phyloP scores from a whole-genome alignment of 83 land plant genomes.

The Picea abies region DNA sequence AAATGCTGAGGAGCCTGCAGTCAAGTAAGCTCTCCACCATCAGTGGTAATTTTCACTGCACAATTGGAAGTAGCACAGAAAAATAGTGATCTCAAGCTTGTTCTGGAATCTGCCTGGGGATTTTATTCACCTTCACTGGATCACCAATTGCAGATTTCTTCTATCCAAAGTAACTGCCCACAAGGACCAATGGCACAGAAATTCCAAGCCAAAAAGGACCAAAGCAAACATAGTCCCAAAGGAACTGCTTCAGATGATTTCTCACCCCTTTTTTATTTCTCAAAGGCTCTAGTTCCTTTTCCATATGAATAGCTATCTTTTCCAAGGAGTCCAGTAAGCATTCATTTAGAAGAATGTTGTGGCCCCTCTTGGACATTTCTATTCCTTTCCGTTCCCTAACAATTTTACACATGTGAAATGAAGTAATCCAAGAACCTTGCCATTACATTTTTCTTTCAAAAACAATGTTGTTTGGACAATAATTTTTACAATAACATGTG shows the following conservation, averaged over 20 bases:
- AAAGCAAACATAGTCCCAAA: slow-evolving; percentile 80
- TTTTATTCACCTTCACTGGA: slow-evolving; percentile 80
- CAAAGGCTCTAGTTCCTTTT: slow-evolving; percentile 10
- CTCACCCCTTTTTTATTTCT: slow-evolving; percentile 50
- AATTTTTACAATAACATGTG: slow-evolving; percentile 42
- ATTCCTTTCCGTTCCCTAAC: slow-evolving; percentile 13
- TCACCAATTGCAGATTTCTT: slow-evolving; percentile 78
- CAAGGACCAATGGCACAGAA: slow-evolving; percentile 81
- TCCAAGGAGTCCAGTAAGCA: slow-evolving; percentile 26
- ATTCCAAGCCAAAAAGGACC: slow-evolving; percentile 79
- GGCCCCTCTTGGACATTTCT: slow-evolving; percentile 17
- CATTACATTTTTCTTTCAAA: slow-evolving; percentile 33
- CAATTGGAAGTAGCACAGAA: slow-evolving; percentile 80
- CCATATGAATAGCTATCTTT: slow-evolving; percentile 27
- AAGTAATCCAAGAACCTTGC: slow-evolving; percentile 38
- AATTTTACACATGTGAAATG: slow-evolving; percentile 51
- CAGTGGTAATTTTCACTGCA: slow-evolving; percentile 84
- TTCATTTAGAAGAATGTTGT: not conserved
- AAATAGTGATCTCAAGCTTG: slow-evolving; percentile 78
- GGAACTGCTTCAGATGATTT: slow-evolving; percentile 84
- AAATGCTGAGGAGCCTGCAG: slow-evolving; percentile 76
- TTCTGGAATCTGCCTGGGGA: slow-evolving; percentile 76
- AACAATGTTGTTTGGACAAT: slow-evolving; percentile 25
- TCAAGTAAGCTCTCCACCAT: slow-evolving; percentile 85
- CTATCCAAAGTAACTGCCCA: slow-evolving; percentile 77